Evolutionary conservation across 2,329 filamentous ascomycete species (phyloP).

Genomic region (Pseudogymnoascus sp.): DNA sequence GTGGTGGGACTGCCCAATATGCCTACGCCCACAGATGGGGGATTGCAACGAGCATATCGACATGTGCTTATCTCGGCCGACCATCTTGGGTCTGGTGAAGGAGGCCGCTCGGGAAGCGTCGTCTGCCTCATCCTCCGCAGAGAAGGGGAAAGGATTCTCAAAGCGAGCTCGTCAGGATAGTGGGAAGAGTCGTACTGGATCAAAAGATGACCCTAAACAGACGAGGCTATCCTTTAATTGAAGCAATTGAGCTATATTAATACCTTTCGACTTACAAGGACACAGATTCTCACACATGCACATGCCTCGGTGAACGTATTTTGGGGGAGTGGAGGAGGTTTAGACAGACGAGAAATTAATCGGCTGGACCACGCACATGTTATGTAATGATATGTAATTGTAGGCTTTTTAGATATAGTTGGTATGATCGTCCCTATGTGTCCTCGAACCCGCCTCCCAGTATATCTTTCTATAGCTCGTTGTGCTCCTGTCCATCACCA

Average conservation of each 20-base stretch:
- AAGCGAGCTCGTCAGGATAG: neutral
- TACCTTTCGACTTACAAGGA: neutral
- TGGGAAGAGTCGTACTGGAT: neutral
- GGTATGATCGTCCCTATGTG: neutral
- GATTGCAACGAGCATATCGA: conserved; percentile 90
- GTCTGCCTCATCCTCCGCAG: neutral
- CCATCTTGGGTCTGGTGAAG: conserved; percentile 51
- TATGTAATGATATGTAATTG: neutral
- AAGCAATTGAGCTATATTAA: neutral
- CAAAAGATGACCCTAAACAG: conserved; percentile 1
- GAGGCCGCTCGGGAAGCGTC: conserved; percentile 60
- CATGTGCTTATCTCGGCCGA: conserved; percentile 75
- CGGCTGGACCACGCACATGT: no score
- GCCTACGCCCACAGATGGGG: conserved; percentile 62
- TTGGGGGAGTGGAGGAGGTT: neutral
- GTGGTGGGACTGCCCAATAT: conserved; percentile 84
- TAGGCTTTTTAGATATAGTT: conserved; percentile 1
- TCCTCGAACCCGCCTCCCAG: neutral
- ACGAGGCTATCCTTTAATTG: conserved; percentile 1
- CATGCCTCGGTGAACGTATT: neutral
- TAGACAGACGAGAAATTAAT: neutral
- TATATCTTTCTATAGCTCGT: conserved; percentile 43
- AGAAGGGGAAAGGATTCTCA: neutral
- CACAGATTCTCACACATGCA: neutral
- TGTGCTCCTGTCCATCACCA: conserved; percentile 48